Evolutionary conservation across 2,329 filamentous ascomycete species (phyloP).

Genomic region (Cladosporium sp.): DNA sequence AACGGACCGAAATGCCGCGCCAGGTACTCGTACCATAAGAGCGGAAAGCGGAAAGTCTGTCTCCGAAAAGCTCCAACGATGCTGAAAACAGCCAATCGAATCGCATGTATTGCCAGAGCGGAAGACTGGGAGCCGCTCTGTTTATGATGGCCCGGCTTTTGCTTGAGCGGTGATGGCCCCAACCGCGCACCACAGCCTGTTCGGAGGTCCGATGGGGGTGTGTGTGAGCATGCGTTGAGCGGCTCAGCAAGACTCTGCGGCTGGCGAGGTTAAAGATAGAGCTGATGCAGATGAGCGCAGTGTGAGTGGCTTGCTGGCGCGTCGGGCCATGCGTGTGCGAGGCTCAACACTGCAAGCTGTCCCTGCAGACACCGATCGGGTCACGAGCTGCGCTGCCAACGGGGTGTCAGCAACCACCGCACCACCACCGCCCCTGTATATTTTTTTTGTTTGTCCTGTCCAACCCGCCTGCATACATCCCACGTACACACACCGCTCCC

Average conservation of each 20-base stretch:
- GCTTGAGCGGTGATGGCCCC: not conserved
- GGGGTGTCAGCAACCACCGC: too few relatives aligned
- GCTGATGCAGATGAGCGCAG: not conserved
- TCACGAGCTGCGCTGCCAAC: not conserved
- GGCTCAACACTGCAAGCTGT: conserved; percentile 5
- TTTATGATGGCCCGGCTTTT: not conserved
- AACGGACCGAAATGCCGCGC: not conserved
- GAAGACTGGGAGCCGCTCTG: not conserved
- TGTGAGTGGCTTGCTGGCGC: not conserved
- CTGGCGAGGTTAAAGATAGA: not conserved
- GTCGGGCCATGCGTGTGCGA: not conserved
- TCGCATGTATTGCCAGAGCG: not conserved
- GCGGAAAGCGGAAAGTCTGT: not conserved
- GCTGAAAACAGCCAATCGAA: not conserved
- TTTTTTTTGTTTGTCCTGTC: not conserved
- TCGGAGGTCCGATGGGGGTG: not conserved
- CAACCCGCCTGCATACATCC: not conserved
- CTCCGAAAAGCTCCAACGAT: not conserved
- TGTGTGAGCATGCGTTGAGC: not conserved
- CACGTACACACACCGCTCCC: not conserved
- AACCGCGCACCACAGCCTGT: not conserved
- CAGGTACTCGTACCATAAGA: conserved; percentile 1
- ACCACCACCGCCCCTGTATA: too few relatives aligned
- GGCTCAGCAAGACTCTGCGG: not conserved
- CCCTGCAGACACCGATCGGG: not conserved